Percentiles rank a stretch among this genome's conserved stretches.
phyloP scores from a whole-genome alignment of 352 stramenopile species.

The Phytopythium mirpurense region DNA sequence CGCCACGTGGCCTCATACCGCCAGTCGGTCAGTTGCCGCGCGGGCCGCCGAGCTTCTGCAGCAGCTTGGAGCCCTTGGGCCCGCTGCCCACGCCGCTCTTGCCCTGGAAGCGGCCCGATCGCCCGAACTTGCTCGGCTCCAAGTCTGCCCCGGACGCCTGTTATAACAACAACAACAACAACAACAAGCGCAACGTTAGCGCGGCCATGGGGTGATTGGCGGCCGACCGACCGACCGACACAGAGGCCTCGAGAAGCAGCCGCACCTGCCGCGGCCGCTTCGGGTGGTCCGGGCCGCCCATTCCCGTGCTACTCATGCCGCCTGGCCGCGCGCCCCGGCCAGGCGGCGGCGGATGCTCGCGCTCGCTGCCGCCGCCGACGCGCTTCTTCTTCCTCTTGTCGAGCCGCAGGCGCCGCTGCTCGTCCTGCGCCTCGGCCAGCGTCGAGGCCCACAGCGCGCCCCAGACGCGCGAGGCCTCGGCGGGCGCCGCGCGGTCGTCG shows the following conservation, averaged over 20 bases:
- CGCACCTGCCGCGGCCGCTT: slow-evolving; percentile 59
- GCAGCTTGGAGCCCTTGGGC: slow-evolving; percentile 47
- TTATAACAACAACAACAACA: too few relatives aligned
- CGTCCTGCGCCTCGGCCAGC: slow-evolving; percentile 54
- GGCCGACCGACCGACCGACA: too few relatives aligned
- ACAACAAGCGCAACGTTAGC: too few relatives aligned
- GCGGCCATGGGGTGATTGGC: too few relatives aligned
- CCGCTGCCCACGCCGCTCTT: slow-evolving; percentile 22
- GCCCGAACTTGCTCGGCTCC: slow-evolving; percentile 51
- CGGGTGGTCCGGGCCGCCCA: slow-evolving; percentile 23
- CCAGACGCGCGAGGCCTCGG: slow-evolving; percentile 24
- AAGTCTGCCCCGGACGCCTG: slow-evolving; percentile 26
- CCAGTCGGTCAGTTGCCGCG: slow-evolving; percentile 9
- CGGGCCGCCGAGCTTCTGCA: slow-evolving; percentile 61
- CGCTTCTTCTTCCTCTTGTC: slow-evolving; percentile 29
- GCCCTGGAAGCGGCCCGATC: slow-evolving; percentile 33
- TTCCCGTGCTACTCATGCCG: too few relatives aligned
- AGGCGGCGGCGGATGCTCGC: slow-evolving; percentile 13
- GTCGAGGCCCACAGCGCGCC: slow-evolving; percentile 39
- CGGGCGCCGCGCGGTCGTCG: slow-evolving; percentile 16
- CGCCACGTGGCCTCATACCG: background rate
- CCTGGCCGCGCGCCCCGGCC: too few relatives aligned
- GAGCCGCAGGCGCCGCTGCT: slow-evolving; percentile 37
- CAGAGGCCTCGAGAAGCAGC: too few relatives aligned
- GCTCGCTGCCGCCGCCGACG: slow-evolving; percentile 4